Evolutionary conservation across 2,329 filamentous ascomycete species (phyloP).

Genomic region (Claviceps lovelessii): DNA sequence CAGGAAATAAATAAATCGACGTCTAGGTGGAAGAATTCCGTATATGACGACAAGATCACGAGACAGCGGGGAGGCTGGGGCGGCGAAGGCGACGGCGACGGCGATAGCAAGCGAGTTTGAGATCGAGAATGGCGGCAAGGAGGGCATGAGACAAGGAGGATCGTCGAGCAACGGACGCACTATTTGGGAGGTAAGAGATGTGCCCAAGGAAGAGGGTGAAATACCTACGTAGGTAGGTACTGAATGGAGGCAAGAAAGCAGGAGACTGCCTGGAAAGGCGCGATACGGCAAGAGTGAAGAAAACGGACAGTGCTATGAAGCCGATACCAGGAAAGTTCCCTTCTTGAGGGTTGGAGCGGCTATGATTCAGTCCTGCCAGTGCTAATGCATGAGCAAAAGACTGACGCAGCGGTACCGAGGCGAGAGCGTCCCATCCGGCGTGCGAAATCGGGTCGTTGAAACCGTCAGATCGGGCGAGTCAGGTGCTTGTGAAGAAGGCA

Average conservation of each 20-base stretch:
- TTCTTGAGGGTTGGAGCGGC: neutral
- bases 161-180: neutral
- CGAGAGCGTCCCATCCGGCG: neutral
- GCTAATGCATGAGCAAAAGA: neutral
- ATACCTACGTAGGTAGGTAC: too few species aligned
- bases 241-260: neutral
- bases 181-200: neutral
- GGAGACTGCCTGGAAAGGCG: neutral
- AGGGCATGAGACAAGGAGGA: neutral
- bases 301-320: neutral
- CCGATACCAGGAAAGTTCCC: neutral
- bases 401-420: neutral
- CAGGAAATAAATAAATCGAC: neutral
- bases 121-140: neutral
- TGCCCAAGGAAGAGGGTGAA: neutral
- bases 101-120: neutral
- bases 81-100: neutral
- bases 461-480: neutral
- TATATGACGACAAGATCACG: conserved; percentile 3
- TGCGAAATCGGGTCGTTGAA: neutral
- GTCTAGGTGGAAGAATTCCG: neutral
- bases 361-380: neutral
- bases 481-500: neutral
- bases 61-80: neutral
- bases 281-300: neutral